phyloP scores from a whole-genome alignment of 2,329 filamentous ascomycete genomes.

The Nigrograna mackinnonii region DNA sequence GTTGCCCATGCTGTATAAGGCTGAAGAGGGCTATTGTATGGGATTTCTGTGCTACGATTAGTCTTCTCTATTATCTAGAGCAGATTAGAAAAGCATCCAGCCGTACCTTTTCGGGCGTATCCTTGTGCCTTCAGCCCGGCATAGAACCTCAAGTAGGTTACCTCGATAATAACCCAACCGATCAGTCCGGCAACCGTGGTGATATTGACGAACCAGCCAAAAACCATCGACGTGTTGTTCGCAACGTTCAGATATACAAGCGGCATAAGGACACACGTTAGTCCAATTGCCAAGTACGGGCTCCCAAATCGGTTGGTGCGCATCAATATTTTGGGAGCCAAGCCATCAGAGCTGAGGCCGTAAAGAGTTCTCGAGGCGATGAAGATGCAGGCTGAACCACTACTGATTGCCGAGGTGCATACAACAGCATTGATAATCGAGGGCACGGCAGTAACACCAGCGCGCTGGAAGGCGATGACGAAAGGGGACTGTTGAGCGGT shows the following conservation, averaged over 20 bases:
- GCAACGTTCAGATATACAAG: constrained; percentile 53
- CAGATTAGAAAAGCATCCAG: too few relatives aligned
- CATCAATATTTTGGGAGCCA: constrained; percentile 55
- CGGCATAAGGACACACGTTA: constrained; percentile 40
- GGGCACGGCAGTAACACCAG: constrained; percentile 68
- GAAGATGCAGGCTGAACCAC: constrained; percentile 67
- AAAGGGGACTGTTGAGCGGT: constrained; percentile 30
- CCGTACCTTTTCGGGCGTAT: too few relatives aligned
- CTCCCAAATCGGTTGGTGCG: constrained; percentile 47
- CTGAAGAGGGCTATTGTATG: too few relatives aligned
- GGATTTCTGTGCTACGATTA: too few relatives aligned
- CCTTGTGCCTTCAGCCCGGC: too few relatives aligned
- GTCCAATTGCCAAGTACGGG: too few relatives aligned
- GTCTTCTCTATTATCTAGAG: too few relatives aligned
- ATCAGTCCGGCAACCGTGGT: too few relatives aligned
- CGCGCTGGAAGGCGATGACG: constrained; percentile 68
- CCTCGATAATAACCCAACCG: too few relatives aligned
- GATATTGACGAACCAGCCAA: constrained; percentile 71
- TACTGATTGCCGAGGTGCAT: constrained; percentile 72
- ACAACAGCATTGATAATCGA: constrained; percentile 76
- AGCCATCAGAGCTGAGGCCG: constrained; percentile 49
- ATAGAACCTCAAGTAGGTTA: too few relatives aligned
- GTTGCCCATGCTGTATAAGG: too few relatives aligned
- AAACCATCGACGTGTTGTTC: constrained; percentile 50
- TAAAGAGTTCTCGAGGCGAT: constrained; percentile 55